Conservation (phyloP, 2,329 filamentous ascomycete species). For the Dothistroma septosporum region DNA sequence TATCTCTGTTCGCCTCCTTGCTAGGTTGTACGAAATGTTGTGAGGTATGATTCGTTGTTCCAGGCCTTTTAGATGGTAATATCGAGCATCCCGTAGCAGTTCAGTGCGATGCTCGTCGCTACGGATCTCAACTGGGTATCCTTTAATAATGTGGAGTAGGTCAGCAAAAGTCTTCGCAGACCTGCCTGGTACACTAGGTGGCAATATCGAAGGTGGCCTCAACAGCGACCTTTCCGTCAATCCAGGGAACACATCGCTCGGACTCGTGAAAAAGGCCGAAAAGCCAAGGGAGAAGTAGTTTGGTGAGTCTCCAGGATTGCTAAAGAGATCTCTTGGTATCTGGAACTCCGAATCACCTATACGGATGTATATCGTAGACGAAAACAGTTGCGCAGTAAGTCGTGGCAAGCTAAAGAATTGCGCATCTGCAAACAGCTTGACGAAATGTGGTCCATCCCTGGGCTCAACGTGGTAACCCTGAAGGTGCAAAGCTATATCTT, state of each 20-base stretch:
- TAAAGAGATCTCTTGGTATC: conserved; percentile 84
- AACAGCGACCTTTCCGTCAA: conserved; percentile 73
- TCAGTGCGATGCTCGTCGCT: conserved; percentile 71
- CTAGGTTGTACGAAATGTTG: conserved; percentile 68
- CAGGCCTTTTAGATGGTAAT: conserved; percentile 87
- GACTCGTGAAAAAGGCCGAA: conserved; percentile 77
- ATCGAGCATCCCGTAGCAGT: conserved; percentile 79
- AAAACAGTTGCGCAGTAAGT: conserved; percentile 84
- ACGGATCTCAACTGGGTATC: conserved; percentile 75
- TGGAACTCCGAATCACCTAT: conserved; percentile 85
- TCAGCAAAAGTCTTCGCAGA: conserved; percentile 82
- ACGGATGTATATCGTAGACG: conserved; percentile 85
- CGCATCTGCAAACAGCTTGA: conserved; percentile 87
- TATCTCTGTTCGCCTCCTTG: conserved; percentile 68
- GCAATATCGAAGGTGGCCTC: conserved; percentile 79
- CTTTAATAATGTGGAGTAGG: conserved; percentile 73
- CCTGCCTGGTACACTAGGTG: conserved; percentile 74
- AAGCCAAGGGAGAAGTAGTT: conserved; percentile 96
- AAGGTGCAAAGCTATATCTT: conserved; percentile 82
- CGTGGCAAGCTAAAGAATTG: conserved; percentile 91
- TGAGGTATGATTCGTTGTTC: conserved; percentile 84
- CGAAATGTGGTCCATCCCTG: conserved; percentile 78
- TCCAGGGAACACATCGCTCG: conserved; percentile 78
- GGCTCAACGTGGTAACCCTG: conserved; percentile 88
- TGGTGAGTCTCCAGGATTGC: conserved; percentile 78